Conservation (phyloP, 345 rosid genomes). For the Populus ilicifolia region DNA sequence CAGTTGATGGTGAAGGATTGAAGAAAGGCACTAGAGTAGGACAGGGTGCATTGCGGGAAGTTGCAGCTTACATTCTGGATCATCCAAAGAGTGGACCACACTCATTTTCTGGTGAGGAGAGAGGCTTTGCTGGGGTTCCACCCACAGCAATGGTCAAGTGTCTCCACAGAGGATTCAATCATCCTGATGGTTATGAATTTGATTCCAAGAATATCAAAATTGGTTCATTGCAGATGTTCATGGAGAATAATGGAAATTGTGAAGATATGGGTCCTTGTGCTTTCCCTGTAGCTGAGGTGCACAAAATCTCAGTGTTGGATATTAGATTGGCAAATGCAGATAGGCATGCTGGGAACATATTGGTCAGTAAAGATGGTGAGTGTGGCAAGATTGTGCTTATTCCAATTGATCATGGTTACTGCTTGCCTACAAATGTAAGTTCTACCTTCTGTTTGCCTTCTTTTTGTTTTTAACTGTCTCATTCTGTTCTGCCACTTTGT, state of each 20-base stretch:
- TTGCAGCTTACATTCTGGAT: slow-evolving; percentile 83
- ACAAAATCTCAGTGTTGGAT: slow-evolving; percentile 84
- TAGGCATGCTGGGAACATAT: slow-evolving; percentile 85
- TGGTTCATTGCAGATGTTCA: slow-evolving; percentile 82
- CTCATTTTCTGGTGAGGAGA: slow-evolving; percentile 31
- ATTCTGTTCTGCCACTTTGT: neutral
- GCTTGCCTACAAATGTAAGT: slow-evolving; percentile 77
- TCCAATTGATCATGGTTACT: slow-evolving; percentile 90
- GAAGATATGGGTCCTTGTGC: slow-evolving; percentile 78
- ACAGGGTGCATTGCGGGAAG: slow-evolving; percentile 84
- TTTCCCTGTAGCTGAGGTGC: slow-evolving; percentile 74
- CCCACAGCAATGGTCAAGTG: slow-evolving; percentile 79
- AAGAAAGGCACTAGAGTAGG: slow-evolving; percentile 83
- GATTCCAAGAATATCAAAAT: slow-evolving; percentile 47
- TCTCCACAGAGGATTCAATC: slow-evolving; percentile 63
- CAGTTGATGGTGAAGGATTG: slow-evolving; percentile 71
- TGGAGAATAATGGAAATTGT: slow-evolving; percentile 71
- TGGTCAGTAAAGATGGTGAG: slow-evolving; percentile 51
- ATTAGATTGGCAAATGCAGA: slow-evolving; percentile 93
- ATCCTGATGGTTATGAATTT: slow-evolving; percentile 53
- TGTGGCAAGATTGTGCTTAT: slow-evolving; percentile 47
- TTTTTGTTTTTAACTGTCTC: slow-evolving; percentile 1
- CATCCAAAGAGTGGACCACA: slow-evolving; percentile 46
- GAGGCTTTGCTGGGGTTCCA: slow-evolving; percentile 82
- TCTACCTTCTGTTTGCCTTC: slow-evolving; percentile 3